These are phyloP conservation scores for Neohortaea acidophila DNA, from an alignment of 495 filamentous ascomycete genomes.

Conservation along the genomic window DNA sequence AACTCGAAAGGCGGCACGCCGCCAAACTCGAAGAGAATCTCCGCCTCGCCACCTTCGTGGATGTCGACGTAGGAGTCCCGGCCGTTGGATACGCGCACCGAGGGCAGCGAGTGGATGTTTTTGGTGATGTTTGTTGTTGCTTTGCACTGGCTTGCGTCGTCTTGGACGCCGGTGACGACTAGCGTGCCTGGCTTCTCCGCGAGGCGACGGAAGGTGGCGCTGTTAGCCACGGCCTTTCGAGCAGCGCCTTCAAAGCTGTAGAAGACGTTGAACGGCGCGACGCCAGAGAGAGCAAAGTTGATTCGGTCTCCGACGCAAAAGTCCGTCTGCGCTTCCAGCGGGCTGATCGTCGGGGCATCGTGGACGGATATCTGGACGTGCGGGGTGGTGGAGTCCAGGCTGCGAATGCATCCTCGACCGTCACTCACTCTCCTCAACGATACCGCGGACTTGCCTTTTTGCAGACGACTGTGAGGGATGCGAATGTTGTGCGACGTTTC, in stretches of 20 bases:
- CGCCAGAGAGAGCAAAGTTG: constrained; percentile 74
- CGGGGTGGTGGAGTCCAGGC: constrained; percentile 44
- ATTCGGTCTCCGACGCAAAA: constrained; percentile 94
- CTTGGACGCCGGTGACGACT: constrained; percentile 66
- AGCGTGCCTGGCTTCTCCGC: constrained; percentile 83
- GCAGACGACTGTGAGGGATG: constrained; percentile 67
- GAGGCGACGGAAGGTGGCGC: constrained; percentile 73
- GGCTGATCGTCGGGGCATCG: constrained; percentile 77
- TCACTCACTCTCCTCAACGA: constrained; percentile 81
- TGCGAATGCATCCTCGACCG: constrained; percentile 63
- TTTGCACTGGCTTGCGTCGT: constrained; percentile 70
- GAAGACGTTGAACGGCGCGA: constrained; percentile 78
- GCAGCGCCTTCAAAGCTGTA: constrained; percentile 70
- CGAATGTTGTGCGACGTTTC: constrained; percentile 57
- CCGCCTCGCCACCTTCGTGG: constrained; percentile 84
- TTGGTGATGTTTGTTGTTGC: constrained; percentile 61
- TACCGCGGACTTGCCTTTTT: constrained; percentile 70
- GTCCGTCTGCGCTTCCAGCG: constrained; percentile 69
- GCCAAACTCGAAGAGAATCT: constrained; percentile 84
- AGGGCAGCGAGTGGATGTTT: constrained; percentile 78
- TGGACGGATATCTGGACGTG: constrained; percentile 77
- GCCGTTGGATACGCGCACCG: constrained; percentile 74
- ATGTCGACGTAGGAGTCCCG: constrained; percentile 69
- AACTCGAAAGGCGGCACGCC: constrained; percentile 96
- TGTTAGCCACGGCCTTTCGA: constrained; percentile 60